Conservation (phyloP, 1,284 basidiomycete genomes). For the Chiua sp. region DNA sequence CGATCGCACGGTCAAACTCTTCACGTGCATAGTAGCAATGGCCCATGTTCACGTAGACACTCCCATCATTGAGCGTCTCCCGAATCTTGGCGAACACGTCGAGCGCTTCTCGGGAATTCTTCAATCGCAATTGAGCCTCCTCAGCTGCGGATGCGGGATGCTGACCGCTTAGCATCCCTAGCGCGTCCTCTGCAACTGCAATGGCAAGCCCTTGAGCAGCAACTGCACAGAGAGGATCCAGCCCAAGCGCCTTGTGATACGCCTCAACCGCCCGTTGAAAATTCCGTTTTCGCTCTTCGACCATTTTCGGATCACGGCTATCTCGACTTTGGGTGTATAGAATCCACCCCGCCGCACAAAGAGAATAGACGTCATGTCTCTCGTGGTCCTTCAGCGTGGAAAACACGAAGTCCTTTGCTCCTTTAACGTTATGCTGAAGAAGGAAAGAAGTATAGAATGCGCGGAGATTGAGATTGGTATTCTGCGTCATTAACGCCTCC, state of each 20-base stretch:
- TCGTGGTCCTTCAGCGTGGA: constrained; percentile 84
- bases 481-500: constrained; percentile 79
- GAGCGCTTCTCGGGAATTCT: constrained; percentile 83
- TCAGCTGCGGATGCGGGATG: constrained; percentile 55
- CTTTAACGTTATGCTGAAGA: constrained; percentile 72
- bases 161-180: constrained; percentile 67
- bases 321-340: constrained; percentile 87
- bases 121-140: constrained; percentile 66
- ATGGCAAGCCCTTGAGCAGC: constrained; percentile 95
- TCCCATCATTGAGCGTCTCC: constrained; percentile 84
- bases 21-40: constrained; percentile 92
- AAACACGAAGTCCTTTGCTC: constrained; percentile 86
- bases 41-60: constrained; percentile 94
- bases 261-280: constrained; percentile 88
- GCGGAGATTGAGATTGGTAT: constrained; percentile 77
- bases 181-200: constrained; percentile 86
- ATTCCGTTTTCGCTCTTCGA: constrained; percentile 75
- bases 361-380: constrained; percentile 87
- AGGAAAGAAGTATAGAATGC: constrained; percentile 92
- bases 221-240: constrained; percentile 85
- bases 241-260: constrained; percentile 85
- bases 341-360: constrained; percentile 88
- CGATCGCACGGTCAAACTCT: constrained; percentile 93
- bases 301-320: constrained; percentile 63
- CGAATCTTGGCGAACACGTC: constrained; percentile 88